A percentile compares a stretch with the other conserved stretches of the same genome.
These are phyloP conservation scores for Bryoerythrophyllum caledonicum DNA, from an alignment of 225 moss, liverwort and hornwort genomes.

Conservation along the genomic window DNA sequence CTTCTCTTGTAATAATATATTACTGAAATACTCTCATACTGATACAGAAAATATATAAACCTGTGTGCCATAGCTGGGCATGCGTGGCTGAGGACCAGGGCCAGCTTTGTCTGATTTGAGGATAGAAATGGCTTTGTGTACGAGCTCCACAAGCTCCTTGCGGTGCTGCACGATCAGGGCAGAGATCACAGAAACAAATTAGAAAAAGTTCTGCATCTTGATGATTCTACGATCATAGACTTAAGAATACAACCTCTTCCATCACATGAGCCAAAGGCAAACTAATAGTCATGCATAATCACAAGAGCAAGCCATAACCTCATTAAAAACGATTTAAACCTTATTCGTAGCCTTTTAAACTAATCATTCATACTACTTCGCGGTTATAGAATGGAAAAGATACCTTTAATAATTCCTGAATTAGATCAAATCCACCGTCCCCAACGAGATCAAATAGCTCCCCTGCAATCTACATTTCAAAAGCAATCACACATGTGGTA, in stretches of 20 bases:
- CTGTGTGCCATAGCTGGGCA: constrained; percentile 99
- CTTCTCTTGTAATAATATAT: not conserved
- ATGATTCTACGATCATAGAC: not conserved
- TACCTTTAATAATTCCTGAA: constrained; percentile 91
- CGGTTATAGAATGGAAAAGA: constrained; percentile 8
- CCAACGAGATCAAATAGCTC: constrained; percentile 95
- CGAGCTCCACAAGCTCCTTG: constrained; percentile 76
- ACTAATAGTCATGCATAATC: not conserved
- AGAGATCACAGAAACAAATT: constrained; percentile 4
- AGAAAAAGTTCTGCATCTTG: constrained; percentile 7
- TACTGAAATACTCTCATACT: constrained; percentile 15
- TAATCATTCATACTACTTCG: constrained; percentile 1
- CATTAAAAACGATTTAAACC: not conserved
- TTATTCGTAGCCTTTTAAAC: not conserved
- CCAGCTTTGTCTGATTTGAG: constrained; percentile 84
- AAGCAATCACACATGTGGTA: constrained; percentile 15
- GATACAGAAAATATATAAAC: constrained; percentile 29
- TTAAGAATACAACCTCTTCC: not conserved
- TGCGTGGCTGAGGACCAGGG: constrained; percentile 70
- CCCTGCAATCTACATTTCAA: constrained; percentile 68
- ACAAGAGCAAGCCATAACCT: constrained; percentile 14
- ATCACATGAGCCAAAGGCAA: constrained; percentile 13
- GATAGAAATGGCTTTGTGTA: constrained; percentile 75
- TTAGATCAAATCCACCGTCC: constrained; percentile 94
- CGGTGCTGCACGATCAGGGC: constrained; percentile 68